phyloP scores from a whole-genome alignment of 208 protist genomes.

The Crithidia thermophila region DNA sequence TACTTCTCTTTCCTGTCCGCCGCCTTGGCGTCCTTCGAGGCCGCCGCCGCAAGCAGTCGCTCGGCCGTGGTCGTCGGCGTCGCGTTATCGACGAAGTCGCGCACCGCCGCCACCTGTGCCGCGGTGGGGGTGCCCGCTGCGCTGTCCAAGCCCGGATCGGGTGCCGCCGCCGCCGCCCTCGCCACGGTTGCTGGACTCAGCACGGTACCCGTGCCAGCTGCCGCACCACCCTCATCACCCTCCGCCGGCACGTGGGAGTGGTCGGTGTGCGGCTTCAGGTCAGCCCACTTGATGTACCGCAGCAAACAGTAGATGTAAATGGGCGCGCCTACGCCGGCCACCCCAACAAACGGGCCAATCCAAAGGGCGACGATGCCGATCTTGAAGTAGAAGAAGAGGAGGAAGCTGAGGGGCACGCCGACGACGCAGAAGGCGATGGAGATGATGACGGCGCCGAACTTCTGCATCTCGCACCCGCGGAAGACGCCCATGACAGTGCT shows the following conservation, averaged over 20 bases:
- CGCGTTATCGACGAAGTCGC: conserved; percentile 8
- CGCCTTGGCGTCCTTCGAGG: neutral
- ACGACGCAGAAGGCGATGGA: conserved; percentile 62
- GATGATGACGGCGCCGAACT: conserved; percentile 68
- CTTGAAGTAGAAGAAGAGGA: conserved; percentile 80
- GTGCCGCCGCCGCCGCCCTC: neutral
- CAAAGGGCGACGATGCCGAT: conserved; percentile 75
- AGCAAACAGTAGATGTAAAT: conserved; percentile 73
- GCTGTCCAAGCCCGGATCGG: conserved; percentile 4
- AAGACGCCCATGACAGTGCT: conserved; percentile 81
- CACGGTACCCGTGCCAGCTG: neutral
- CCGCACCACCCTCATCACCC: neutral
- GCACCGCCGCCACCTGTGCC: conserved; percentile 20
- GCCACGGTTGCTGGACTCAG: neutral
- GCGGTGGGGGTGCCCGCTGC: neutral
- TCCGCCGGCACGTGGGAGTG: neutral
- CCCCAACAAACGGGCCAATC: conserved; percentile 72
- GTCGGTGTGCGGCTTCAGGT: conserved; percentile 65
- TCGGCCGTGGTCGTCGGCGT: conserved; percentile 3
- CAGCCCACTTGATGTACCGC: conserved; percentile 72
- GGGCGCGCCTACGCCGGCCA: conserved; percentile 47
- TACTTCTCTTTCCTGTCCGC: neutral
- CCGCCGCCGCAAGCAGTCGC: neutral
- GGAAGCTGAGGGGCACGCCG: conserved; percentile 65
- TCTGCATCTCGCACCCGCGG: conserved; percentile 77